Percentiles rank a stretch among this genome's conserved stretches.
These are phyloP conservation scores for Crithidia thermophila DNA, from an alignment of 208 protist genomes.

Conservation along the genomic window DNA sequence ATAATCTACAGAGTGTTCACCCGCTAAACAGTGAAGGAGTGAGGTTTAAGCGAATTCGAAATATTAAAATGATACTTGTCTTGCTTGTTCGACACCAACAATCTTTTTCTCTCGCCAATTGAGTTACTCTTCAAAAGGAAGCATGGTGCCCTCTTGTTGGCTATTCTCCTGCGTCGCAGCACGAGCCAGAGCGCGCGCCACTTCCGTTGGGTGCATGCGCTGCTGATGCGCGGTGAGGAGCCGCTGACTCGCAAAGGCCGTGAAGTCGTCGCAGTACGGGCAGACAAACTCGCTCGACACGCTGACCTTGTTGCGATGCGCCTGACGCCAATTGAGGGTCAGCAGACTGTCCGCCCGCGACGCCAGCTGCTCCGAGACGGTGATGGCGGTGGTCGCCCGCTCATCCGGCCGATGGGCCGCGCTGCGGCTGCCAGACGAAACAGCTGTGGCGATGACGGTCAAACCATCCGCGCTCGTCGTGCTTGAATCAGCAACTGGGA, in stretches of 20 bases:
- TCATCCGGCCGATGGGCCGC: not conserved
- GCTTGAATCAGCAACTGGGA: too few relatives aligned
- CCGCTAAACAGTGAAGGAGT: too few relatives aligned
- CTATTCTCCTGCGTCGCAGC: not conserved
- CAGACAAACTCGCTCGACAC: constrained; percentile 30
- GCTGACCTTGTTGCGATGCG: not conserved
- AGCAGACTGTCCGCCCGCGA: constrained; percentile 22
- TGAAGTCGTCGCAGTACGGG: constrained; percentile 53
- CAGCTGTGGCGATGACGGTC: too few relatives aligned
- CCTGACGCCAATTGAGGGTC: not conserved
- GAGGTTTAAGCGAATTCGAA: too few relatives aligned
- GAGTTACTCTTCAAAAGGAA: too few relatives aligned
- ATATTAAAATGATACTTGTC: too few relatives aligned
- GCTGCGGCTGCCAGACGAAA: too few relatives aligned
- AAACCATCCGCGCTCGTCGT: too few relatives aligned
- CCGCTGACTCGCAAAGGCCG: constrained; percentile 35
- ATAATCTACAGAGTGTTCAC: too few relatives aligned
- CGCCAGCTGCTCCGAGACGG: constrained; percentile 15
- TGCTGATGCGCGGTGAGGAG: constrained; percentile 46
- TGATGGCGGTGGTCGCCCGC: not conserved
- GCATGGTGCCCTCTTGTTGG: too few relatives aligned
- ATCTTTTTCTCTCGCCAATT: too few relatives aligned
- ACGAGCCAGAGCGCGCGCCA: not conserved
- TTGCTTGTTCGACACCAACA: too few relatives aligned
- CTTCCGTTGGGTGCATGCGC: constrained; percentile 42